phyloP scores from a whole-genome alignment of 225 moss, liverwort and hornwort species.

The Physcomitrellopsis africana region DNA sequence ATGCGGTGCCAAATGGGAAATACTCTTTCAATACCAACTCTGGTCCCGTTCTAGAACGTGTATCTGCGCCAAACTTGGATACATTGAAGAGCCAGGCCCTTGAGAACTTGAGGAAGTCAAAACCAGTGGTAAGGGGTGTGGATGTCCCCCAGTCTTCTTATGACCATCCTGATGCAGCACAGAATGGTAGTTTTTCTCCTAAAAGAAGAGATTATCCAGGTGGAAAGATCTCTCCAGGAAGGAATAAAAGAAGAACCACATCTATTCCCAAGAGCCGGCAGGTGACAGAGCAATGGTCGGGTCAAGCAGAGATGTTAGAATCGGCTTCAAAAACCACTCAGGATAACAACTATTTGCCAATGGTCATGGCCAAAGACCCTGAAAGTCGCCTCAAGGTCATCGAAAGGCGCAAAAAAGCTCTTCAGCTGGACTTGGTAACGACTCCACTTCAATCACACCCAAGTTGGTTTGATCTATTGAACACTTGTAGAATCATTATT shows the following conservation, averaged over 20 bases:
- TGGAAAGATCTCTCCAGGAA: constrained; percentile 26
- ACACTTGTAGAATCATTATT: too few species aligned
- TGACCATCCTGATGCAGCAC: constrained; percentile 32
- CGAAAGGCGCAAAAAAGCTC: constrained; percentile 57
- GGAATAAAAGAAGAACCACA: constrained; percentile 35
- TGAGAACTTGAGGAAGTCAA: constrained; percentile 40
- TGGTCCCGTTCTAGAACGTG: constrained; percentile 24
- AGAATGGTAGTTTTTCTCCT: constrained; percentile 35
- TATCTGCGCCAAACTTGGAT: constrained; percentile 13
- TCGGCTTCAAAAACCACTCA: constrained; percentile 52
- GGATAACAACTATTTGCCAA: constrained; percentile 54
- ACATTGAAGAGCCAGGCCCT: constrained; percentile 25
- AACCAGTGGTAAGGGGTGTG: constrained; percentile 25
- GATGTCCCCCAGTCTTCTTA: constrained; percentile 45
- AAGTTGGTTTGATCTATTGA: background rate
- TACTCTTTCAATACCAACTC: constrained; percentile 21
- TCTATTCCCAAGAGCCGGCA: constrained; percentile 37
- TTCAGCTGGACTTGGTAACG: constrained; percentile 61
- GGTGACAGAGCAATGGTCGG: constrained; percentile 31
- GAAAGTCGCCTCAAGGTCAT: constrained; percentile 62
- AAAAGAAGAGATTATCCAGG: constrained; percentile 25
- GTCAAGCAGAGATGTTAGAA: constrained; percentile 45
- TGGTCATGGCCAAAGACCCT: constrained; percentile 61
- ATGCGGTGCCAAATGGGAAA: constrained; percentile 26
- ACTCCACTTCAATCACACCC: background rate